Evolutionary conservation across 2,329 filamentous ascomycete genomes (phyloP).

Genomic region (Apiospora malaysiana): DNA sequence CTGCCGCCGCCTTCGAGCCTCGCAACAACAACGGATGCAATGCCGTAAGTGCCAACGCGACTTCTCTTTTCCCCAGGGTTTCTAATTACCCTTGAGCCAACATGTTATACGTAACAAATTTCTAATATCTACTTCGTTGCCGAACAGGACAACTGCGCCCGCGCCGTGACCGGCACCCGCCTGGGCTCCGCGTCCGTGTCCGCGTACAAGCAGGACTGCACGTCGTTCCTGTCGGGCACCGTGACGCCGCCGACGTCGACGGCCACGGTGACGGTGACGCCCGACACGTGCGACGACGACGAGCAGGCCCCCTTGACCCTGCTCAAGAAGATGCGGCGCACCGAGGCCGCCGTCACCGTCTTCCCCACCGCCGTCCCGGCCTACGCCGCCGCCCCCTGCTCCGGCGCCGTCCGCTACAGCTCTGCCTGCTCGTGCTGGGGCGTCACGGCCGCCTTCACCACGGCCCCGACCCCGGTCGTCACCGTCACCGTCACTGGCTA

Average conservation of each 20-base stretch:
- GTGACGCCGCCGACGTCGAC: constrained; percentile 2
- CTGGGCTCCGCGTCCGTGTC: neutral
- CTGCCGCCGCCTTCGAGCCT: neutral
- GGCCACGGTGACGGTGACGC: neutral
- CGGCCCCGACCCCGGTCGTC: neutral
- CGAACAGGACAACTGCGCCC: constrained; percentile 9
- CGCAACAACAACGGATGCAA: constrained; percentile 15
- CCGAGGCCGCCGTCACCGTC: neutral
- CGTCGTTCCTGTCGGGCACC: neutral
- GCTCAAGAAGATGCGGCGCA: neutral
- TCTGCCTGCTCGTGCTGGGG: constrained; percentile 8
- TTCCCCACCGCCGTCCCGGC: constrained; percentile 2
- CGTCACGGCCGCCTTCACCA: neutral
- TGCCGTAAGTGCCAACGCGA: neutral
- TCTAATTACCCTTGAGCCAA: neutral
- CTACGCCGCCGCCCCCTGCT: constrained; percentile 1
- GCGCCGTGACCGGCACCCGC: constrained; percentile 8
- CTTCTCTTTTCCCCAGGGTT: neutral
- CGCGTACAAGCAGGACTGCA: neutral
- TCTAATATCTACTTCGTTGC: too few species aligned
- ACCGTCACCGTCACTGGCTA: neutral
- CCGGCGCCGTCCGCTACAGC: neutral
- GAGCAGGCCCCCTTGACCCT: neutral
- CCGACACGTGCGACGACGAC: constrained; percentile 2
- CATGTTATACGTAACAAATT: too few species aligned